A percentile compares a stretch with the other conserved stretches of the same genome.
Conservation (phyloP, 2,329 filamentous ascomycete species). For the Beauveria sp. region DNA sequence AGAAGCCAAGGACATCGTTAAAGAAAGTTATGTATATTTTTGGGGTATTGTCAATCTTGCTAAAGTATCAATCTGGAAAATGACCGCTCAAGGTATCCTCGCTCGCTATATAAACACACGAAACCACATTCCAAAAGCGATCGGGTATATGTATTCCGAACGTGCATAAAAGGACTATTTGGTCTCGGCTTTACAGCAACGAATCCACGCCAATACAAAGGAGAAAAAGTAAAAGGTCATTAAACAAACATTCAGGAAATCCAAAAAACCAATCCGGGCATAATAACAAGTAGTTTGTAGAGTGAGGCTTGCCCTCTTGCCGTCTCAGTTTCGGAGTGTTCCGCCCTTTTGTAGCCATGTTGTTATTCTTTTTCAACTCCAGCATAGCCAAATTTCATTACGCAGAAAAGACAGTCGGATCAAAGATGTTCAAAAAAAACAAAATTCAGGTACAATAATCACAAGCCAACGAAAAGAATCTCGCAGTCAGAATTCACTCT, state of each 20-base stretch:
- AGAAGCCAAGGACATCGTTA: too few relatives aligned
- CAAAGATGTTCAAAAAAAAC: background rate
- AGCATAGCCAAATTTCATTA: background rate
- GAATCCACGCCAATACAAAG: background rate
- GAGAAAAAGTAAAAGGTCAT: background rate
- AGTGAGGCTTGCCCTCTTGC: conserved; percentile 12
- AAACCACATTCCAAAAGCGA: conserved; percentile 1
- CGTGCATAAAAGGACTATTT: conserved; percentile 18
- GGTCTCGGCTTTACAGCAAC: conserved; percentile 15
- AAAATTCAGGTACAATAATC: background rate
- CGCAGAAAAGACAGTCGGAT: background rate
- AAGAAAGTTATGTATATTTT: background rate
- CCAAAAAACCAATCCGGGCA: background rate
- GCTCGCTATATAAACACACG: conserved; percentile 7
- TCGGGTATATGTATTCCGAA: conserved; percentile 15
- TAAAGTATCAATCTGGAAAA: conserved; percentile 6
- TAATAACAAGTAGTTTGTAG: conserved; percentile 2
- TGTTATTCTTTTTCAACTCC: conserved; percentile 9
- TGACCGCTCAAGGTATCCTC: background rate
- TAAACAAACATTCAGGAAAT: background rate
- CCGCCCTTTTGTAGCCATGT: conserved; percentile 9
- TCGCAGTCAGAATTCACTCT: background rate
- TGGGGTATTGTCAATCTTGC: background rate
- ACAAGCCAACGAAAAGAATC: background rate
- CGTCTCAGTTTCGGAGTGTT: conserved; percentile 13